phyloP scores from a whole-genome alignment of 768 basidiomycete species.

The Podaxis sp. region DNA sequence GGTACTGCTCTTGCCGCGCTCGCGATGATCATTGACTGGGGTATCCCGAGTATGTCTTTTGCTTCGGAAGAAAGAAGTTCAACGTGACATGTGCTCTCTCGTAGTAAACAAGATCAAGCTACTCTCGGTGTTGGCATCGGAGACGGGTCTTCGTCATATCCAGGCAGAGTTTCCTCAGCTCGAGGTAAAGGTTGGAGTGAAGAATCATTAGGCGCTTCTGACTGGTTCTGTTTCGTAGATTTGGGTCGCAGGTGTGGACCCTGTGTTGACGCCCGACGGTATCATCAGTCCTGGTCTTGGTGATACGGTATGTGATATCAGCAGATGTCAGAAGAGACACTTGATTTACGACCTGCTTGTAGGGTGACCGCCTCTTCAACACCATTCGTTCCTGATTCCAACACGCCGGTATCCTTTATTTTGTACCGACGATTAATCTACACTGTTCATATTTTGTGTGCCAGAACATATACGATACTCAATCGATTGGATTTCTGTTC shows the following conservation, averaged over 20 bases:
- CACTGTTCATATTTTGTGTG: background rate
- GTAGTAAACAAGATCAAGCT: slow-evolving; percentile 73
- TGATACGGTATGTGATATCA: slow-evolving; percentile 63
- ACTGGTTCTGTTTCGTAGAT: slow-evolving; percentile 43
- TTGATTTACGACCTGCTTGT: background rate
- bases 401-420: too few species aligned
- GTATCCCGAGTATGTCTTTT: slow-evolving; percentile 52
- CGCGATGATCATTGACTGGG: slow-evolving; percentile 83
- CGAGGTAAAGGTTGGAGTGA: slow-evolving; percentile 45
- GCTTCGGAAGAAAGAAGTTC: background rate
- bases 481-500: background rate
- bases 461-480: background rate
- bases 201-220: background rate
- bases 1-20: slow-evolving; percentile 89
- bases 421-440: background rate
- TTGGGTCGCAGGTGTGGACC: slow-evolving; percentile 82
- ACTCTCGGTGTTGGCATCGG: slow-evolving; percentile 75
- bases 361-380: slow-evolving; percentile 87
- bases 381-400: slow-evolving; percentile 43
- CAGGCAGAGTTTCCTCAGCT: slow-evolving; percentile 67
- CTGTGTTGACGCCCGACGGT: slow-evolving; percentile 65
- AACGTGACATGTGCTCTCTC: background rate
- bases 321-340: background rate
- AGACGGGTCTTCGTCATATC: slow-evolving; percentile 67
- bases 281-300: slow-evolving; percentile 89